A percentile compares a stretch with the other conserved stretches of the same genome.
Evolutionary conservation across 2,329 filamentous ascomycete species (phyloP).

Genomic region (Geosmithia flava): DNA sequence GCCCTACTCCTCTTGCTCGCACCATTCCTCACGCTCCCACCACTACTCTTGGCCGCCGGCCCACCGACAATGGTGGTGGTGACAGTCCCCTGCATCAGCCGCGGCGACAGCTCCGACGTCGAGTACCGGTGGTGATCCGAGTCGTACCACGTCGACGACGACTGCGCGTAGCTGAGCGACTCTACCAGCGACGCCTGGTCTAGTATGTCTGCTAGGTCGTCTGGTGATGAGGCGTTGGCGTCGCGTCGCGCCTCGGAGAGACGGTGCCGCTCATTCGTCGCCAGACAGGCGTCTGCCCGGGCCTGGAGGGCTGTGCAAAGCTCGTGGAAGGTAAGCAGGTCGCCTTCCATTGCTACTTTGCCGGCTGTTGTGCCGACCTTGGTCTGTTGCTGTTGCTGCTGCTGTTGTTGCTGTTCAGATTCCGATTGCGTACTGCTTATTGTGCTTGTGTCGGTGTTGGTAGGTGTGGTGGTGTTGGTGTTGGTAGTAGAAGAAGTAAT

Average conservation of each 20-base stretch:
- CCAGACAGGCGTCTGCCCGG: constrained; percentile 37
- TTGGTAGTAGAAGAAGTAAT: not conserved
- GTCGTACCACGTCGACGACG: constrained; percentile 15
- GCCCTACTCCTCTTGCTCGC: constrained; percentile 24
- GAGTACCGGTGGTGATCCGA: constrained; percentile 4
- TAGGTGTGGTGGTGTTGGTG: not conserved
- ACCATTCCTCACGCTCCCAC: not conserved
- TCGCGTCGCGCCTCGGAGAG: constrained; percentile 14
- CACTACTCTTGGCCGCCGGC: not conserved
- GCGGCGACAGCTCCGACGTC: not conserved
- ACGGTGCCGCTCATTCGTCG: constrained; percentile 33
- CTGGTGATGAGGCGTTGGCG: constrained; percentile 1
- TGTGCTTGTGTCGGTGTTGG: no score
- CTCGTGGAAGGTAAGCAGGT: constrained; percentile 39
- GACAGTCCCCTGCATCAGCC: not conserved
- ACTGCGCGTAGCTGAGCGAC: constrained; percentile 16
- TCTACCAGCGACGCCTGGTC: constrained; percentile 29
- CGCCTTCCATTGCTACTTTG: constrained; percentile 25
- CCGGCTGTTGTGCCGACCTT: not conserved
- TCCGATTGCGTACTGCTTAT: no score
- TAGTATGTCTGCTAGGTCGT: constrained; percentile 32
- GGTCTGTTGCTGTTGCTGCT: not conserved
- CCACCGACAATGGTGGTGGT: not conserved
- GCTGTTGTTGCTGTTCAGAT: no score
- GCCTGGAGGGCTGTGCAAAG: constrained; percentile 36